Percentiles rank a stretch among this genome's conserved stretches.
Conservation (phyloP, 345 rosid species). For the Gossypium herbaceum region DNA sequence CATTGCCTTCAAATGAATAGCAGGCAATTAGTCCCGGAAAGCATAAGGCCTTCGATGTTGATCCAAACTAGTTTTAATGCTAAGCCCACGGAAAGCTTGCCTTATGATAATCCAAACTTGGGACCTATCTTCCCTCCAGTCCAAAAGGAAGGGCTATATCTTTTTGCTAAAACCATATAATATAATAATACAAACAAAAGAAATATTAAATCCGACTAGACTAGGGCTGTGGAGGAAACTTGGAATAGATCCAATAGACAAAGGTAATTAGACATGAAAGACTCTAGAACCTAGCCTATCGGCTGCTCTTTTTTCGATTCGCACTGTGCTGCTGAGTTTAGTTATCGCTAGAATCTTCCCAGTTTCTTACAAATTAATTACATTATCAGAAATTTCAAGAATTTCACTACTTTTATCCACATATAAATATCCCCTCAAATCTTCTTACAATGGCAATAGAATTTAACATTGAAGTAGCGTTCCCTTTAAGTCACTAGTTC, state of each 20-base stretch:
- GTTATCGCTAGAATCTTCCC: slow-evolving; percentile 1
- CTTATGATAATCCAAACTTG: too few species aligned
- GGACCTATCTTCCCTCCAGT: too few species aligned
- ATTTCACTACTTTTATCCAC: not conserved
- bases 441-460: not conserved
- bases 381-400: not conserved
- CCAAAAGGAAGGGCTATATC: too few species aligned
- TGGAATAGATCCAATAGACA: not conserved
- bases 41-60: too few species aligned
- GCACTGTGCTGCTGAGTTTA: not conserved
- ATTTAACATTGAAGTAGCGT: not conserved
- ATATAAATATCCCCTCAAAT: not conserved
- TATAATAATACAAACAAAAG: too few species aligned
- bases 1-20: too few species aligned
- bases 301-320: not conserved
- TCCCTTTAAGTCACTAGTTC: not conserved
- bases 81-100: too few species aligned
- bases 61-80: too few species aligned
- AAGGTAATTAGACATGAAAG: not conserved
- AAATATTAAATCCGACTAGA: too few species aligned
- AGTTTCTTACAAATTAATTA: not conserved
- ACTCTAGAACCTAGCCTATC: not conserved
- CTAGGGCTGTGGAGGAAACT: too few species aligned
- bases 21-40: too few species aligned
- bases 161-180: too few species aligned